Base-by-base conservation (phyloP, 805 yeast species). In the Wickerhamomyces alni region DNA sequence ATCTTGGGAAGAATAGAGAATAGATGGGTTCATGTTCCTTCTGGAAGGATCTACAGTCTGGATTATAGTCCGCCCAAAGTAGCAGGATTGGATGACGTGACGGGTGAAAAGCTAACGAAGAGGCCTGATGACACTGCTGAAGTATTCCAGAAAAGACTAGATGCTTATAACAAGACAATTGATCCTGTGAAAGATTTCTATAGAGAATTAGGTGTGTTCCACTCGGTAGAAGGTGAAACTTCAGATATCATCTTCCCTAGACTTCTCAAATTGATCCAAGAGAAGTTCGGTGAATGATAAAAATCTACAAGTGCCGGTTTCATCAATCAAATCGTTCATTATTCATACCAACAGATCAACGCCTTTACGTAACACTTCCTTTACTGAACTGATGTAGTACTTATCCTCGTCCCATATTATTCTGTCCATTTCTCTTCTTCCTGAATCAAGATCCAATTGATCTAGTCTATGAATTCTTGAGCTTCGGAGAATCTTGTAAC, bases 1-100 rank as follows among this genome's bases (percentile, higher is more conserved):
- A 89, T 89, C 21, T 61, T 88, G 19, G 81, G 81, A 27, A 70
- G 98, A 55, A 87, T 91, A 17, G 84, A 82, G 51, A 83, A 86
- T 45, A 65, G 97, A 49, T 87, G 86, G 81, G 82, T 88, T 30
- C 97, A 89, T 60, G 57, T 71, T 12, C 77, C 85, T 0, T 84
- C 95, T 38, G 97, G 97, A 0, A 67, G 97, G 47, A 82, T 88
- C 3, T 89, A 89, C 59, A 91, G 86, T 58, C 58, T 85, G 46
- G 79, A 86, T 40, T 89, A 87, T 61, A 88, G 85, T 52, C 96
- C 97, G 7, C 98, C 98, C 8, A 82, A 82, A 52, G 72, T 70
- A 2, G 77, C 87, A 0, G 94, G 87, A 27, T 70, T 63, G 44
- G 98, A 89, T 55, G 97, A 89, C 58, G 54, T 87, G 2, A 89